These are phyloP conservation scores for Phytophthora cactorum DNA, from an alignment of 352 stramenopile genomes.

Conservation along the genomic window DNA sequence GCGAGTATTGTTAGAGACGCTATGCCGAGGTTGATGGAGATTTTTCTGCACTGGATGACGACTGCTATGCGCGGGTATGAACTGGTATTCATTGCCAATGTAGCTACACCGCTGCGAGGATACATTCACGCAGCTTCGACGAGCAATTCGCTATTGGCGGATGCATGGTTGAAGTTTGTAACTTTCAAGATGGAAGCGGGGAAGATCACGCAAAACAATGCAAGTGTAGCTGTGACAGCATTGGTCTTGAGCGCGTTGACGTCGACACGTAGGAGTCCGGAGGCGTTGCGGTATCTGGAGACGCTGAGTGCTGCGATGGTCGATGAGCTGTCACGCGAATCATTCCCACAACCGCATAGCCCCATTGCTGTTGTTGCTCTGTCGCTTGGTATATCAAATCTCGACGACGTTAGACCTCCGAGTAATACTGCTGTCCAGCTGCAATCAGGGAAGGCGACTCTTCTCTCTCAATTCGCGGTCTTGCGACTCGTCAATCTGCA, in stretches of 20 bases:
- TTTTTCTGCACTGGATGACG: conserved; percentile 40
- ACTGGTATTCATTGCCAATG: conserved; percentile 38
- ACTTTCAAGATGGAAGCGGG: conserved; percentile 5
- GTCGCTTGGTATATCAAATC: conserved; percentile 29
- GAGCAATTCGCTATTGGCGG: conserved; percentile 10
- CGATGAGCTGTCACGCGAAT: conserved; percentile 23
- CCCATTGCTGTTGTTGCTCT: conserved; percentile 29
- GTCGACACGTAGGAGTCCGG: neutral
- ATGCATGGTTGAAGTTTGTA: conserved; percentile 24
- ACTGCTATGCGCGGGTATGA: conserved; percentile 45
- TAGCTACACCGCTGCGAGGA: conserved; percentile 25
- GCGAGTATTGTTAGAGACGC: neutral
- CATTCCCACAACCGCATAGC: conserved; percentile 30
- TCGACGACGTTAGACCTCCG: conserved; percentile 17
- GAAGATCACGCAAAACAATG: conserved; percentile 8
- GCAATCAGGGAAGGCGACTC: conserved; percentile 18
- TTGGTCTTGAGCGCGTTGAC: conserved; percentile 33
- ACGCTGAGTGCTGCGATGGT: conserved; percentile 20
- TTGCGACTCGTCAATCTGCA: conserved; percentile 36
- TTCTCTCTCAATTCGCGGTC: conserved; percentile 49
- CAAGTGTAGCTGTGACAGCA: conserved; percentile 23
- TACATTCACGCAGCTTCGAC: conserved; percentile 18
- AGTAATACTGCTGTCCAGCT: neutral
- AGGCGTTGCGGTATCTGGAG: conserved; percentile 25
- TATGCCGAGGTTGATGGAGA: conserved; percentile 19